Percentiles rank a stretch among this genome's conserved stretches.
Evolutionary conservation across 1,284 basidiomycete species (phyloP).

Genomic region (Cronartium ribicola): DNA sequence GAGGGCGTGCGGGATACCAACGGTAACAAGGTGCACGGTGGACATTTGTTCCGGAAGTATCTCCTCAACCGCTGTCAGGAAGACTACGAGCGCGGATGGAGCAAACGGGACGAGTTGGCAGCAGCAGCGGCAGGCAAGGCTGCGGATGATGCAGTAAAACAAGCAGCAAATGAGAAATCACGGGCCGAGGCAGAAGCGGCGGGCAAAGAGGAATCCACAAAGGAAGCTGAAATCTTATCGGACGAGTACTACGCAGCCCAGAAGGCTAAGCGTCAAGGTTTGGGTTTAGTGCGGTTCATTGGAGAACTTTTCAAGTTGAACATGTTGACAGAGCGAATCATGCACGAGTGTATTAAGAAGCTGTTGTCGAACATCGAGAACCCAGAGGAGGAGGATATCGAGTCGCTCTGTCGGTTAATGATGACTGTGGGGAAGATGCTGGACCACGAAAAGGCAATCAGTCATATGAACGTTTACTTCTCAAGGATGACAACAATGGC

Average conservation of each 20-base stretch:
- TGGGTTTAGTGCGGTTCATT: constrained; percentile 95
- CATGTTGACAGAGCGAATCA: constrained; percentile 90
- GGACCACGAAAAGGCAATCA: constrained; percentile 68
- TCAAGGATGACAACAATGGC: constrained; percentile 75
- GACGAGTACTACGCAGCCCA: constrained; percentile 96
- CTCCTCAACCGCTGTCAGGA: constrained; percentile 87
- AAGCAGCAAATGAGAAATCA: constrained; percentile 52
- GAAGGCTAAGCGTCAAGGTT: constrained; percentile 93
- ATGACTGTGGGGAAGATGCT: constrained; percentile 79
- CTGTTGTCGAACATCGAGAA: constrained; percentile 84
- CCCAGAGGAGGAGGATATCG: constrained; percentile 96
- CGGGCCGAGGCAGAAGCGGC: constrained; percentile 55
- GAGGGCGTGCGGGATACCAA: constrained; percentile 71
- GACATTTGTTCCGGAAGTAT: constrained; percentile 81
- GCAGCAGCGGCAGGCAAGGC: constrained; percentile 58
- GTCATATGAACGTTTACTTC: constrained; percentile 90
- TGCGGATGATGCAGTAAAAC: constrained; percentile 58
- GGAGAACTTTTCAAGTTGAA: constrained; percentile 95
- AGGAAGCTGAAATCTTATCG: constrained; percentile 62
- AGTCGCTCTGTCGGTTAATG: constrained; percentile 87
- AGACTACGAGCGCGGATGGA: constrained; percentile 83
- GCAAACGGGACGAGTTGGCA: constrained; percentile 57
- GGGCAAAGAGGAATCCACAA: constrained; percentile 49
- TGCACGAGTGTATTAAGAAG: constrained; percentile 94
- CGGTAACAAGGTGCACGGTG: constrained; percentile 77